Evolutionary conservation across 83 land plant genomes (phyloP), one percentile per base, ranked within the genome.

Genomic region (Diphasiastrum complanatum): DNA sequence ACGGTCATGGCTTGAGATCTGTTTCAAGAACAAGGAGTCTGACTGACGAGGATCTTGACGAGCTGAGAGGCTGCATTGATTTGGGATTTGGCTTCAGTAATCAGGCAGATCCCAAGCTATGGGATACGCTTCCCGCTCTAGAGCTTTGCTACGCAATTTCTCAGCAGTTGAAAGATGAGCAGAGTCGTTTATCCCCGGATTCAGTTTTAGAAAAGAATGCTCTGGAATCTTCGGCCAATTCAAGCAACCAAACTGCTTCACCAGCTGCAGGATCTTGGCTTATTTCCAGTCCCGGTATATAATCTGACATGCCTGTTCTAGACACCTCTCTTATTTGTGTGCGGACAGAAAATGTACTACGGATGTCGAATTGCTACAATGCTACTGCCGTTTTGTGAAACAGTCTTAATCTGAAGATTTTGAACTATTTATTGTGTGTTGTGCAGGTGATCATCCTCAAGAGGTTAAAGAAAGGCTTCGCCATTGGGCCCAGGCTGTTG

Each of bases 131-230:
- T 45, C 91, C 91, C 3, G 91, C 91, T 18, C 67, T 86, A 3
- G 82, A 86, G 60, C 73, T 82, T 26, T 86, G 78, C 59, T 83
- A 80, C 45, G 91, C 91, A 8, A 77, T 86, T 25, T 77, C 77
- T 47, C 63, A 78, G n/a, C 76, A 79, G 53, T 35, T 33, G 19
- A 26, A 53, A 4, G 57, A 53, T 31, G 57, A 4, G 30, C 33
- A 5, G 29, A 47, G 24, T 26, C 35, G 10, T 4, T 4, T 4
- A 25, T 47, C 8, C 43, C 43, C 46, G 37, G 31, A 28, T 30
- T 5, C 31, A 18, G 46, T 43, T 20, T 30, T 47, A 47, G 11
- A 47, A 3, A 25, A 25, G 6, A 47, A 47, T 47, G 49, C 11
- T 2, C 56, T 52, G 16, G 24, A 5, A 11, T 33, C 33, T 3